Percentiles rank a stretch among this genome's conserved stretches.
Conservation (phyloP, 305 asterid species). For the Vinca major region DNA sequence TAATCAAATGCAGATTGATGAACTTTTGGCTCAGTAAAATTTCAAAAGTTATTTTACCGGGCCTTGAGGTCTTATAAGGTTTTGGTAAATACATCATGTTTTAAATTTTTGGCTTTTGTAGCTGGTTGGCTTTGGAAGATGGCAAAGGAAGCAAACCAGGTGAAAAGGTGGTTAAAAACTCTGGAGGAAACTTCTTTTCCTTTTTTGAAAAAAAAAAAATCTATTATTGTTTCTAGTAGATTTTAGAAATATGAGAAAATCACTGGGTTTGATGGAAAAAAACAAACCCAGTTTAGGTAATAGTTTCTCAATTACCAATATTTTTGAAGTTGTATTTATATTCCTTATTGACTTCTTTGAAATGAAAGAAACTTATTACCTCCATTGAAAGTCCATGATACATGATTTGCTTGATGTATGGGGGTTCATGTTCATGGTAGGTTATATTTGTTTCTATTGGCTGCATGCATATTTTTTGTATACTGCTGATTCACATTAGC, state of each 20-base stretch:
- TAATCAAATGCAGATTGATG: slow-evolving; percentile 73
- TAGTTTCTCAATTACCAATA: slow-evolving; percentile 32
- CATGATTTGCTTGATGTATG: slow-evolving; percentile 1
- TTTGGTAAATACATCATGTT: slow-evolving; percentile 25
- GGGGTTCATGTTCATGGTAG: background rate
- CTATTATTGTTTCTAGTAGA: slow-evolving; percentile 32
- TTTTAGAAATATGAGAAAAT: slow-evolving; percentile 31
- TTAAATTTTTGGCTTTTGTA: slow-evolving; percentile 22
- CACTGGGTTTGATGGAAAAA: slow-evolving; percentile 26
- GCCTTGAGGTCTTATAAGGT: slow-evolving; percentile 19
- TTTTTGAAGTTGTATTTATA: slow-evolving; percentile 22
- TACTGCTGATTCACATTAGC: slow-evolving; percentile 2
- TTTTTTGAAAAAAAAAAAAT: background rate
- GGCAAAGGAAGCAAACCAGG: slow-evolving; percentile 20
- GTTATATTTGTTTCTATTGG: background rate
- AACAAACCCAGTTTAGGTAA: slow-evolving; percentile 25
- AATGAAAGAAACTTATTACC: background rate
- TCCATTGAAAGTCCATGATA: background rate
- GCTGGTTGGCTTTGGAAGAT: slow-evolving; percentile 26
- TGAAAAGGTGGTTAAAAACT: slow-evolving; percentile 24
- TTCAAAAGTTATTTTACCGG: slow-evolving; percentile 15
- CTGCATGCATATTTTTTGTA: slow-evolving; percentile 1
- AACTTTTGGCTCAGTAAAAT: slow-evolving; percentile 51
- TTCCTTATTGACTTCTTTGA: slow-evolving; percentile 18
- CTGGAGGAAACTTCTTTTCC: slow-evolving; percentile 26